A percentile compares a stretch with the other conserved stretches of the same genome.
These are phyloP conservation scores for Collybia sp. DNA, from an alignment of 768 basidiomycete species.

Conservation along the genomic window DNA sequence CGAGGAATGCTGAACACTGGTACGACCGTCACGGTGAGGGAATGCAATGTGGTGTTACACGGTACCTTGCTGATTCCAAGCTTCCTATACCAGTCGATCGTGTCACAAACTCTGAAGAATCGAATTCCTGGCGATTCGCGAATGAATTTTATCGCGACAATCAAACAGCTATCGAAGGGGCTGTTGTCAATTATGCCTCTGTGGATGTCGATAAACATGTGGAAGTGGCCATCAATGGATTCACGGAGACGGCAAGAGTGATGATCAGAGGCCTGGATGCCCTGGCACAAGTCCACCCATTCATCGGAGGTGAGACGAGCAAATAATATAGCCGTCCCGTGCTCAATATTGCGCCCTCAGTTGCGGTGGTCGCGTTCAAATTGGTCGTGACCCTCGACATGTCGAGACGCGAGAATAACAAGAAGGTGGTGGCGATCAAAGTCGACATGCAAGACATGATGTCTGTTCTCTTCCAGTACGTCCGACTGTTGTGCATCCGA, in stretches of 20 bases:
- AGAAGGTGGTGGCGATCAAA: conserved; percentile 39
- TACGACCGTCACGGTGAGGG: too few species aligned
- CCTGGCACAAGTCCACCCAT: conserved; percentile 31
- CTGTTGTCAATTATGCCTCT: not conserved
- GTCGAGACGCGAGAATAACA: conserved; percentile 46
- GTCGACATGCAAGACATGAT: conserved; percentile 49
- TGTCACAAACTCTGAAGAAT: too few species aligned
- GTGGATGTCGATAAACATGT: conserved; percentile 10
- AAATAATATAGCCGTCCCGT: too few species aligned
- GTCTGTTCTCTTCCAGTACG: conserved; percentile 39
- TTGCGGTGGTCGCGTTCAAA: conserved; percentile 46
- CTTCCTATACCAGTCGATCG: too few species aligned
- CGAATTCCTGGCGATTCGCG: too few species aligned
- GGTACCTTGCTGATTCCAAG: too few species aligned
- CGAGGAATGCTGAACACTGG: too few species aligned
- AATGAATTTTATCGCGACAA: too few species aligned
- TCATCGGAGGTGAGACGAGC: conserved; percentile 24
- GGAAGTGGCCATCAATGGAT: conserved; percentile 24
- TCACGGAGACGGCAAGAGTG: conserved; percentile 22
- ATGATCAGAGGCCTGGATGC: conserved; percentile 26
- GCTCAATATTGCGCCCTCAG: conserved; percentile 11
- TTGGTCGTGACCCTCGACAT: conserved; percentile 43
- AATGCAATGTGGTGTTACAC: too few species aligned
- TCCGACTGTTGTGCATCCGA: not conserved
- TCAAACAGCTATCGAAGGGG: not conserved